Conservation (phyloP, 306 rosid species). For the Fragaria ananassa region DNA sequence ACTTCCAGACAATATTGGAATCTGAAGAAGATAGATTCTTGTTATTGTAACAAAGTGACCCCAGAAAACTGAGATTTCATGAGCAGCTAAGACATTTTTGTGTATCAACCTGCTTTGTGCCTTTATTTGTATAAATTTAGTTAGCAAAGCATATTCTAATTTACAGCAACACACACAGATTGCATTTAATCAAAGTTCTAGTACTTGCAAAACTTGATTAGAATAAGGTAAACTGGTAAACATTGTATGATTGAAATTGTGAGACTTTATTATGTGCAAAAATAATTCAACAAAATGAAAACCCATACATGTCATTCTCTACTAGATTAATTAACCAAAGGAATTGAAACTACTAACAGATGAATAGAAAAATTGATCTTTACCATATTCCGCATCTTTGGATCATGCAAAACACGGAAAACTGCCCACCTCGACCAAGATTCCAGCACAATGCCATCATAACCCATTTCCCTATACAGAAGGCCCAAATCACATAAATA, state of each 20-base stretch:
- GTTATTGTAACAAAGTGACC: background rate
- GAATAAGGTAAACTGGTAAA: background rate
- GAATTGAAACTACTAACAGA: background rate
- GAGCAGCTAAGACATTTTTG: background rate
- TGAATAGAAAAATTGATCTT: slow-evolving; percentile 21
- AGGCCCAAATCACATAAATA: background rate
- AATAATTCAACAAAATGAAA: background rate
- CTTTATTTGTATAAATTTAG: background rate
- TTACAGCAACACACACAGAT: background rate
- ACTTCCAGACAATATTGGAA: background rate
- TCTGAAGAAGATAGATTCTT: background rate
- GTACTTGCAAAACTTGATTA: background rate
- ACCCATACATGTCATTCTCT: background rate
- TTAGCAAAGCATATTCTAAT: background rate
- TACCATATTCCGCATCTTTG: slow-evolving; percentile 67
- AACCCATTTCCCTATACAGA: slow-evolving; percentile 80
- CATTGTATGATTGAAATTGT: background rate
- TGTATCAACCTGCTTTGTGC: background rate
- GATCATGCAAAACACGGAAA: slow-evolving; percentile 71
- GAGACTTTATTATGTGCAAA: background rate
- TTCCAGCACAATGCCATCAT: slow-evolving; percentile 91
- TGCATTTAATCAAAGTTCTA: background rate
- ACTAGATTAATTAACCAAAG: background rate
- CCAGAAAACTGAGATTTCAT: background rate
- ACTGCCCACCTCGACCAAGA: slow-evolving; percentile 99